Percentiles rank a stretch among this genome's conserved stretches.
These are phyloP conservation scores for Yamadazyma kitorensis DNA, from an alignment of 805 yeast species.

Conservation along the genomic window DNA sequence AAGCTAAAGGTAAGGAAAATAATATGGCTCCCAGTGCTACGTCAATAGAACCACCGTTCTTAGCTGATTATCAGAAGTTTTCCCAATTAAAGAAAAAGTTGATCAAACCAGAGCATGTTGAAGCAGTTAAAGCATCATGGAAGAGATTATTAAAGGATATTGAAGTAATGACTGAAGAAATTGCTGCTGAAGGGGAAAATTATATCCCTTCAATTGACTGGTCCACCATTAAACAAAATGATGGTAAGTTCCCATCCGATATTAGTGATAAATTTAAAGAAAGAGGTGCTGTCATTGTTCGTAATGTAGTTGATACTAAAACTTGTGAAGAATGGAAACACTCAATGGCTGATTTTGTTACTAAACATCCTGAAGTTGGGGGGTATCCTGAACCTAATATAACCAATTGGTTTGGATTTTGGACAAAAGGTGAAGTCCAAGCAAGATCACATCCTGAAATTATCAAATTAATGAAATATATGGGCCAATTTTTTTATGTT, in stretches of 20 bases:
- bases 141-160: conserved; percentile 22
- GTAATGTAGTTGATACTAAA: conserved; percentile 25
- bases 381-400: conserved; percentile 23
- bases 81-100: conserved; percentile 16
- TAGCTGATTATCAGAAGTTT: conserved; percentile 9
- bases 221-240: conserved; percentile 9
- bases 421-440: conserved; percentile 37
- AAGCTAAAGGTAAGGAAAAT: no score
- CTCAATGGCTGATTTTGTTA: conserved; percentile 21
- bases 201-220: conserved; percentile 14
- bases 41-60: conserved; percentile 8
- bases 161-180: conserved; percentile 15
- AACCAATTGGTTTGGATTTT: conserved; percentile 31
- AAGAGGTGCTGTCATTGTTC: conserved; percentile 28
- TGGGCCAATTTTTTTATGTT: conserved; percentile 30
- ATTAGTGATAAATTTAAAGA: conserved; percentile 8
- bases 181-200: conserved; percentile 8
- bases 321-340: conserved; percentile 20
- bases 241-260: conserved; percentile 10
- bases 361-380: conserved; percentile 24
- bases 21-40: conserved; percentile 8
- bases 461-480: conserved; percentile 19
- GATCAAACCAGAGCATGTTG: conserved; percentile 22
- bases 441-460: conserved; percentile 40
- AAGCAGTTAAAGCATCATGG: conserved; percentile 27